Conservation (phyloP, 2,329 filamentous ascomycete genomes). For the Alternaria sp. region DNA sequence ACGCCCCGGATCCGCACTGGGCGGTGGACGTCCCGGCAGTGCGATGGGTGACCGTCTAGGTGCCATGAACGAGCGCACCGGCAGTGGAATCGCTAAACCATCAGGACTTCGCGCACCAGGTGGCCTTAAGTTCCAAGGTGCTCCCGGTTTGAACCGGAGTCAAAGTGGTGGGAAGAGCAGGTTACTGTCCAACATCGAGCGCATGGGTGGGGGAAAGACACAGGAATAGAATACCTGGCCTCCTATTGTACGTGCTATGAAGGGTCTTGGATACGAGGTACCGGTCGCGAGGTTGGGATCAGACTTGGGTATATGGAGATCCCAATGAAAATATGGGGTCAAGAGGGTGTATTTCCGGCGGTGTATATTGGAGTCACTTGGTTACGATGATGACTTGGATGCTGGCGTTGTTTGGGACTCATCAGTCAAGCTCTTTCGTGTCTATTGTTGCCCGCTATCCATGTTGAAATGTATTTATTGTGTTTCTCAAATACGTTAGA, state of each 20-base stretch:
- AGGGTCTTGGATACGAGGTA: constrained; percentile 3
- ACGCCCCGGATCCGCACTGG: constrained; percentile 37
- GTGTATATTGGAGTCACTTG: neutral
- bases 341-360: neutral
- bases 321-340: neutral
- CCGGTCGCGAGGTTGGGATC: neutral
- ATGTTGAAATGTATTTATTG: neutral
- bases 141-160: constrained; percentile 38
- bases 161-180: constrained; percentile 63
- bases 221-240: constrained; percentile 27
- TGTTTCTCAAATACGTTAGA: neutral
- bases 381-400: neutral
- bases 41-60: constrained; percentile 32
- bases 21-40: constrained; percentile 31
- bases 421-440: neutral
- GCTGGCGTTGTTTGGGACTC: neutral
- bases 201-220: constrained; percentile 69
- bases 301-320: neutral
- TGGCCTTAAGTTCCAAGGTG: constrained; percentile 45
- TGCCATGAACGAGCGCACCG: constrained; percentile 20
- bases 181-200: constrained; percentile 85
- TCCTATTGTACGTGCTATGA: neutral
- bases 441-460: neutral
- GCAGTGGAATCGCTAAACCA: constrained; percentile 48
- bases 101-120: constrained; percentile 68